Conservation (phyloP, 495 filamentous ascomycete genomes). For the Parathielavia appendiculata region DNA sequence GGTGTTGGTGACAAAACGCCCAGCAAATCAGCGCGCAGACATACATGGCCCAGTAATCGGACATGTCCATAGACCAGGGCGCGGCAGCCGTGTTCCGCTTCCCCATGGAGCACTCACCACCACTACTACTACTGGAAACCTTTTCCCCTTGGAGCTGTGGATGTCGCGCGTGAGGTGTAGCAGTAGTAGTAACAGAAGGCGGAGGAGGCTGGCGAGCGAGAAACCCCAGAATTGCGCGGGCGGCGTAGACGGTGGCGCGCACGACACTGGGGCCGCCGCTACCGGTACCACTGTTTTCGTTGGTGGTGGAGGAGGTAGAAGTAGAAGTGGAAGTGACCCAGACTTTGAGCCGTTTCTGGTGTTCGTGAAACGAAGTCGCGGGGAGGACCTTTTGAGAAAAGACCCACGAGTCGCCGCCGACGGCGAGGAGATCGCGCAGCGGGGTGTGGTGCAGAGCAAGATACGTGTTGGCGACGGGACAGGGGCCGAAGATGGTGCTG, state of each 20-base stretch:
- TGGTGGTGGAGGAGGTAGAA: constrained; percentile 1
- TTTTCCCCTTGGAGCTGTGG: background rate
- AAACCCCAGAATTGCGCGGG: constrained; percentile 30
- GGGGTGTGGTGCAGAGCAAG: constrained; percentile 46
- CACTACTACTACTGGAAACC: background rate
- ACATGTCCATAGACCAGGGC: constrained; percentile 34
- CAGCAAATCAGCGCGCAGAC: constrained; percentile 46
- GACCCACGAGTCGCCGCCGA: constrained; percentile 46
- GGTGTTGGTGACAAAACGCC: constrained; percentile 36
- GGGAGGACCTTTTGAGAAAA: constrained; percentile 42
- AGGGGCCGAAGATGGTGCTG: constrained; percentile 34
- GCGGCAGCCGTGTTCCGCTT: background rate
- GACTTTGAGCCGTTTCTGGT: constrained; percentile 34
- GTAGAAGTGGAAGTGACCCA: constrained; percentile 29
- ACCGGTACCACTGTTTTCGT: background rate
- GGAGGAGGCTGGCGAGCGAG: constrained; percentile 16
- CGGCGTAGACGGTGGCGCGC: constrained; percentile 31
- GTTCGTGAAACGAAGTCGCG: constrained; percentile 34
- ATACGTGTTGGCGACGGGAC: constrained; percentile 41
- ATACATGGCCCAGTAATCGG: constrained; percentile 47
- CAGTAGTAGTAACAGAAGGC: background rate
- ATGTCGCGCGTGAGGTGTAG: background rate
- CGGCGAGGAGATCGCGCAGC: constrained; percentile 44
- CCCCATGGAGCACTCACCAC: background rate
- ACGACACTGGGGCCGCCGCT: constrained; percentile 18